A percentile compares a stretch with the other conserved stretches of the same genome.
Evolutionary conservation across 2,329 filamentous ascomycete species (phyloP).

Genomic region (Colletotrichum filicis): DNA sequence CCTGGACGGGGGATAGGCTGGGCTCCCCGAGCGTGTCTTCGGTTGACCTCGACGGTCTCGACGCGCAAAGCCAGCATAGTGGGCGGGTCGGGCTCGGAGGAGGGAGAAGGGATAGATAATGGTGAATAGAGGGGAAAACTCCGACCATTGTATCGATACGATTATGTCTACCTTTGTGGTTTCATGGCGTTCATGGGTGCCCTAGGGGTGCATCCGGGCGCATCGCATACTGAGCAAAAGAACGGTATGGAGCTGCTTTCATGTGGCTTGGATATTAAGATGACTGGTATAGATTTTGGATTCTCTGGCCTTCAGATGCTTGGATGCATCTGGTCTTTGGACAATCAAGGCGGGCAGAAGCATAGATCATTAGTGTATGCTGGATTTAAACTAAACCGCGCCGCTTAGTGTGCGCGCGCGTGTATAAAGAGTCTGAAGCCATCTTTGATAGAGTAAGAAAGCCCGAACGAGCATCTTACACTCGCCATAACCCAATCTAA

Average conservation of each 20-base stretch:
- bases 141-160: background rate
- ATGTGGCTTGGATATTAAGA: background rate
- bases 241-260: background rate
- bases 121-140: background rate
- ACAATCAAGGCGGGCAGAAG: background rate
- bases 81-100: slow-evolving; percentile 35
- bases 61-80: slow-evolving; percentile 38
- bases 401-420: background rate
- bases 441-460: too few species aligned
- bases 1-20: slow-evolving; percentile 35
- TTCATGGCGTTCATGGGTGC: background rate
- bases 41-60: slow-evolving; percentile 37
- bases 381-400: background rate
- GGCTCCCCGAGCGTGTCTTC: slow-evolving; percentile 41
- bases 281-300: background rate
- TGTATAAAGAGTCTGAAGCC: background rate
- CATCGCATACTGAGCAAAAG: background rate
- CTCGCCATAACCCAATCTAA: background rate
- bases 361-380: background rate
- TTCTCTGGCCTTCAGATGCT: background rate
- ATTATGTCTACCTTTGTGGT: background rate
- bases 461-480: background rate
- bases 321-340: background rate
- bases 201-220: background rate
- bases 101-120: slow-evolving; percentile 1